Conservation (phyloP, 2,329 filamentous ascomycete species). For the Zalaria sp. region DNA sequence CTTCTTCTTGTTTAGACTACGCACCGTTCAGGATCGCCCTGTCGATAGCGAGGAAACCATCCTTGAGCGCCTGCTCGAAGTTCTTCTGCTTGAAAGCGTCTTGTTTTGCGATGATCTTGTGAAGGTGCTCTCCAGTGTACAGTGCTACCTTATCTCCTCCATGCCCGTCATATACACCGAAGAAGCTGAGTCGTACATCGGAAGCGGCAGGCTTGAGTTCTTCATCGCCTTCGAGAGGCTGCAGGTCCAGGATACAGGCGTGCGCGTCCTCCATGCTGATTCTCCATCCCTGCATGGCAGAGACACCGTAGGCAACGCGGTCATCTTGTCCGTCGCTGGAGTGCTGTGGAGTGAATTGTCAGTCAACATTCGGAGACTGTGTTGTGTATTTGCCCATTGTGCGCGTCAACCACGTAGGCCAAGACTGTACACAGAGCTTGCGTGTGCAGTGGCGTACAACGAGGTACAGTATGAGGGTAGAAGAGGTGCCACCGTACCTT, state of each 20-base stretch:
- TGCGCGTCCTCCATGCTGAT: conserved; percentile 99
- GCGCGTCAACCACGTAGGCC: background rate
- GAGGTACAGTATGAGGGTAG: background rate
- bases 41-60: conserved; percentile 92
- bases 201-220: conserved; percentile 43
- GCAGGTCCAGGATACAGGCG: conserved; percentile 75
- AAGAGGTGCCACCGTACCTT: conserved; percentile 55
- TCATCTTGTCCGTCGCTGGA: conserved; percentile 89
- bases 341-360: conserved; percentile 39
- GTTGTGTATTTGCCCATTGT: background rate
- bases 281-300: conserved; percentile 99
- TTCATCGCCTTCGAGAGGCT: conserved; percentile 43
- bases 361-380: background rate
- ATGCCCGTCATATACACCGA: conserved; percentile 95
- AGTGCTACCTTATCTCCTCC: conserved; percentile 92
- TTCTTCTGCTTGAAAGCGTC: conserved; percentile 83
- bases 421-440: background rate
- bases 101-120: conserved; percentile 89
- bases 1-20: conserved; percentile 10
- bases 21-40: conserved; percentile 89
- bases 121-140: conserved; percentile 83
- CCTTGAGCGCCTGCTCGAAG: conserved; percentile 90
- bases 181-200: conserved; percentile 73
- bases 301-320: conserved; percentile 81
- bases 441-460: background rate